Conservation (phyloP, 2,329 filamentous ascomycete genomes). For the Lasiodiplodia hormozganensis region DNA sequence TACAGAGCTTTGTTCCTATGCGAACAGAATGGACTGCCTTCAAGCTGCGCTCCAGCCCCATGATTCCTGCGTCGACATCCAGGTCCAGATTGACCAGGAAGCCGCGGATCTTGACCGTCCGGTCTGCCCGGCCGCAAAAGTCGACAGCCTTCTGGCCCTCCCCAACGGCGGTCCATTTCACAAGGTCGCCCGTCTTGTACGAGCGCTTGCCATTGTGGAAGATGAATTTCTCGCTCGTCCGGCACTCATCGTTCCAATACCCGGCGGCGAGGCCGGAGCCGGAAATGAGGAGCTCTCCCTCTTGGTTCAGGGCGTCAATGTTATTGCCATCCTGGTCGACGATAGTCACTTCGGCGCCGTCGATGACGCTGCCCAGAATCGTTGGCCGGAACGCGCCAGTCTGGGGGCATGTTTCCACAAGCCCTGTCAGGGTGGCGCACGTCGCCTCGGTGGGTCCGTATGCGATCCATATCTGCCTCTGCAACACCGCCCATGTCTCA, state of each 20-base stretch:
- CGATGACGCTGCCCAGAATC: background rate
- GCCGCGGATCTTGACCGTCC: slow-evolving; percentile 21
- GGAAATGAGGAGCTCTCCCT: slow-evolving; percentile 5
- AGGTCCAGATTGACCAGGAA: slow-evolving; percentile 27
- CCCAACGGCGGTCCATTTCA: slow-evolving; percentile 1
- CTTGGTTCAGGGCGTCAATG: slow-evolving; percentile 3
- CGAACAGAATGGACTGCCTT: background rate
- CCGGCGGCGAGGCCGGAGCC: background rate
- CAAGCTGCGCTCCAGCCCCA: background rate
- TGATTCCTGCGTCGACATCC: background rate
- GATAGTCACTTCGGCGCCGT: background rate
- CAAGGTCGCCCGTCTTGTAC: slow-evolving; percentile 25
- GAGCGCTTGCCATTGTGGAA: slow-evolving; percentile 11
- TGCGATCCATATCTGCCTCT: slow-evolving; percentile 11
- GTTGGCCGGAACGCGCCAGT: slow-evolving; percentile 2
- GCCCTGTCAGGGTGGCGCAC: background rate
- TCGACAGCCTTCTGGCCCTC: background rate
- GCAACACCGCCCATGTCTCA: background rate
- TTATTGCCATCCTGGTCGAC: background rate
- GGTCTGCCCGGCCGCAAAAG: slow-evolving; percentile 25
- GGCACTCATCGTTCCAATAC: slow-evolving; percentile 3
- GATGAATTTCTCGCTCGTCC: slow-evolving; percentile 25
- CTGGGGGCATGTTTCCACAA: background rate
- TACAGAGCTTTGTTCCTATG: slow-evolving; percentile 9
- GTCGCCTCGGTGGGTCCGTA: slow-evolving; percentile 9